A percentile compares a stretch with the other conserved stretches of the same genome.
These are phyloP conservation scores for Termitomyces eurrhizus DNA, from an alignment of 768 basidiomycete genomes.

Conservation along the genomic window DNA sequence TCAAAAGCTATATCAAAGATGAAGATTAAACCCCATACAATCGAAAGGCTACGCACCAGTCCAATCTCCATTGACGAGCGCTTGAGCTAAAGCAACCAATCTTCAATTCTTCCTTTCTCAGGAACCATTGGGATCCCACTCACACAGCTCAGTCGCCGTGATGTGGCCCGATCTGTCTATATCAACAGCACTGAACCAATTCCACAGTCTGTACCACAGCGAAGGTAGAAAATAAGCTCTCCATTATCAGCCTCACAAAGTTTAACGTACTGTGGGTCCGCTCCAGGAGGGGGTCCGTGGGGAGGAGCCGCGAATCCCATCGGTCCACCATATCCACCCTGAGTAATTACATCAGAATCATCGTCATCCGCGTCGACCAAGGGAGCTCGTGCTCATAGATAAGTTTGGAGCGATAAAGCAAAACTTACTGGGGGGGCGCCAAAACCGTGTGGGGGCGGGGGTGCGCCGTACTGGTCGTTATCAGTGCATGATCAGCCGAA, in stretches of 20 bases:
- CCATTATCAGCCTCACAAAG: not conserved
- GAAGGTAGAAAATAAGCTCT: not conserved
- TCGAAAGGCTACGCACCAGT: constrained; percentile 47
- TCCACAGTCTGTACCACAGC: constrained; percentile 53
- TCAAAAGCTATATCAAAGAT: constrained; percentile 57
- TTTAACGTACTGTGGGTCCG: constrained; percentile 67
- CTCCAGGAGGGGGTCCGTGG: constrained; percentile 54
- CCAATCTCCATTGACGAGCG: constrained; percentile 66
- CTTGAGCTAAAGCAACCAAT: constrained; percentile 31
- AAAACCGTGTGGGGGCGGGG: constrained; percentile 21
- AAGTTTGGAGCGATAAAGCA: not conserved
- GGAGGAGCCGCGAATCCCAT: constrained; percentile 32
- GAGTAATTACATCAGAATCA: not conserved
- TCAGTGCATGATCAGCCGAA: constrained; percentile 1
- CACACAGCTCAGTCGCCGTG: constrained; percentile 62
- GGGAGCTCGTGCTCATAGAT: not conserved
- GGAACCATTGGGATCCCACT: constrained; percentile 22
- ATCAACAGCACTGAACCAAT: constrained; percentile 71
- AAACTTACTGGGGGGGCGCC: constrained; percentile 13
- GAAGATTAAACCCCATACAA: not conserved
- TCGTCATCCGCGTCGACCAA: not conserved
- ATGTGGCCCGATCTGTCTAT: constrained; percentile 66
- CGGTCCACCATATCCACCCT: constrained; percentile 32
- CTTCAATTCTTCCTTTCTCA: not conserved
- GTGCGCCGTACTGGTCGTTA: constrained; percentile 15